Evolutionary conservation across 106 monocot genomes (phyloP).

Genomic region (Apostasia shenzhenica): DNA sequence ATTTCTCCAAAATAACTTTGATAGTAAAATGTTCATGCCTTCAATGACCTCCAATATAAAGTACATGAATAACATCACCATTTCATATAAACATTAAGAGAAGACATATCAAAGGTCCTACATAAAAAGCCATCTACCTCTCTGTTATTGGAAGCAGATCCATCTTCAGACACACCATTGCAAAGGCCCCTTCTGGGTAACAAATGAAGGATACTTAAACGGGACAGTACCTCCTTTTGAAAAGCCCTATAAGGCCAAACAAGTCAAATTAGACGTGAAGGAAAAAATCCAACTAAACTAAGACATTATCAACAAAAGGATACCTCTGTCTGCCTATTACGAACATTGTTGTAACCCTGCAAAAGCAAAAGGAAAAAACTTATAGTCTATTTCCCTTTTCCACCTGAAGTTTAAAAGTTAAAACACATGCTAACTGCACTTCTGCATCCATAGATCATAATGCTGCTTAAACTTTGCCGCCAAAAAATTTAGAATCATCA

Average conservation of each 20-base stretch:
- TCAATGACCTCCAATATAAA: neutral
- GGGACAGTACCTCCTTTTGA: neutral
- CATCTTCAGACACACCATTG: neutral
- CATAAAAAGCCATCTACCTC: constrained; percentile 2
- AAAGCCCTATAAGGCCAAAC: neutral
- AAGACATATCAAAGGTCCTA: neutral
- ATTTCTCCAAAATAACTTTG: neutral
- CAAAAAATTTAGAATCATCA: too few relatives aligned
- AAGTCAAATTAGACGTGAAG: neutral
- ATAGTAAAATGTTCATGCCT: neutral
- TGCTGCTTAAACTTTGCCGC: too few relatives aligned
- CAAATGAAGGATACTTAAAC: neutral
- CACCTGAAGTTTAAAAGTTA: too few relatives aligned
- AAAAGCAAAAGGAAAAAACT: too few relatives aligned
- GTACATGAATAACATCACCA: neutral
- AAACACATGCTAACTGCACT: too few relatives aligned
- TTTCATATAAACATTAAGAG: neutral
- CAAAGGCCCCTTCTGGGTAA: constrained; percentile 9
- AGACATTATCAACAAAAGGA: too few relatives aligned
- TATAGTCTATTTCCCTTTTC: too few relatives aligned
- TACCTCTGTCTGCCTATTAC: too few relatives aligned
- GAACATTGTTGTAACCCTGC: too few relatives aligned
- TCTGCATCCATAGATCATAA: too few relatives aligned
- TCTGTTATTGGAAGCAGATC: constrained; percentile 3
- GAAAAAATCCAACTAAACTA: too few relatives aligned